Percentiles rank a stretch among this genome's conserved stretches.
phyloP scores from a whole-genome alignment of 345 rosid genomes.

The Hibiscus trionum region DNA sequence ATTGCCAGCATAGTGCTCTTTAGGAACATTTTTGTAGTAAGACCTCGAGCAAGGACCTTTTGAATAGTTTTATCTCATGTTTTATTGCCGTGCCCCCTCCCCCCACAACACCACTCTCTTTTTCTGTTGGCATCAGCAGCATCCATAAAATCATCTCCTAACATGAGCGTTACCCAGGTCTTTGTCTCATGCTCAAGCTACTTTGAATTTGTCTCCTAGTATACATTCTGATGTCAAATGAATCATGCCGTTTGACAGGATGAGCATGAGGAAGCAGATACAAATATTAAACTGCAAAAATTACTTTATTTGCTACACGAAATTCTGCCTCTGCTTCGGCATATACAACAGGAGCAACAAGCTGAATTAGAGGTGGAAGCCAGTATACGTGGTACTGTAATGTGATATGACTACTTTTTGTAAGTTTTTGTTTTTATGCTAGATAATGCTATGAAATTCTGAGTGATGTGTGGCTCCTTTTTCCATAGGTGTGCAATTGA shows the following conservation, averaged over 20 bases:
- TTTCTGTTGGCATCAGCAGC: neutral
- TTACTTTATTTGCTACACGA: constrained; percentile 35
- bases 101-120: neutral
- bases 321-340: constrained; percentile 37
- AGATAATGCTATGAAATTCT: constrained; percentile 4
- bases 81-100: neutral
- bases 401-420: neutral
- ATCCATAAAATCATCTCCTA: neutral
- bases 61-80: neutral
- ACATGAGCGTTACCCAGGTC: neutral
- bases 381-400: constrained; percentile 28
- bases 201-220: neutral
- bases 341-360: constrained; percentile 40
- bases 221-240: constrained; percentile 6
- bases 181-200: neutral
- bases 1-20: neutral
- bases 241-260: constrained; percentile 20
- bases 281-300: constrained; percentile 25
- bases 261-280: constrained; percentile 23
- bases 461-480: constrained; percentile 7
- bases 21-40: neutral
- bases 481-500: constrained; percentile 28
- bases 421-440: constrained; percentile 7
- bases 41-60: neutral
- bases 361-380: constrained; percentile 34